These are phyloP conservation scores for Aureobasidium sp. DNA, from an alignment of 2,329 filamentous ascomycete genomes.

Conservation along the genomic window DNA sequence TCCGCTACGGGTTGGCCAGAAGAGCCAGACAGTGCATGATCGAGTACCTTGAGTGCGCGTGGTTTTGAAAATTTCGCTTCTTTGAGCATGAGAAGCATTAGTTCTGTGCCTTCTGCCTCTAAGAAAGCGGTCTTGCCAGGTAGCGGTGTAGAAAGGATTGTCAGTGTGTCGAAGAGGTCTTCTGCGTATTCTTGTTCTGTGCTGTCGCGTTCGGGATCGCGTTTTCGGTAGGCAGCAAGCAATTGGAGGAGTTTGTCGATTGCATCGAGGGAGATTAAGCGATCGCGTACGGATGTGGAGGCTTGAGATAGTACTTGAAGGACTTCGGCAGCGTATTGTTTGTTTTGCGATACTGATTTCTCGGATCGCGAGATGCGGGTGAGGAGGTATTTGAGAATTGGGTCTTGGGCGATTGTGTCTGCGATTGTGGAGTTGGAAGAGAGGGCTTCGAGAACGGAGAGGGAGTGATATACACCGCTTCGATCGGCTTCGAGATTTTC, in stretches of 20 bases:
- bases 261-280: slow-evolving; percentile 56
- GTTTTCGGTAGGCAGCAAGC: slow-evolving; percentile 74
- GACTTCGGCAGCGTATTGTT: slow-evolving; percentile 89
- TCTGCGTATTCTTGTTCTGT: slow-evolving; percentile 94
- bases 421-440: slow-evolving; percentile 63
- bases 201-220: slow-evolving; percentile 75
- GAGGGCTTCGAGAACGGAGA: slow-evolving; percentile 77
- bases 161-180: slow-evolving; percentile 82
- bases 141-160: slow-evolving; percentile 68
- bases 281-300: slow-evolving; percentile 56
- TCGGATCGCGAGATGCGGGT: slow-evolving; percentile 64
- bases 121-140: slow-evolving; percentile 74
- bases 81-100: slow-evolving; percentile 84
- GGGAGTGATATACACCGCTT: slow-evolving; percentile 76
- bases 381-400: slow-evolving; percentile 71
- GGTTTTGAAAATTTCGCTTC: slow-evolving; percentile 80
- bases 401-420: slow-evolving; percentile 64
- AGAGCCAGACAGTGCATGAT: slow-evolving; percentile 65
- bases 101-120: slow-evolving; percentile 84
- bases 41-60: slow-evolving; percentile 72
- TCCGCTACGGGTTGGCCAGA: slow-evolving; percentile 57
- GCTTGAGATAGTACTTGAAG: slow-evolving; percentile 81
- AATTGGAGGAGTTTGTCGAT: slow-evolving; percentile 76
- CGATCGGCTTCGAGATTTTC: slow-evolving; percentile 68
- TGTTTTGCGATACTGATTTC: slow-evolving; percentile 67